A percentile compares a stretch with the other conserved stretches of the same genome.
Evolutionary conservation across 2,329 filamentous ascomycete species (phyloP).

Genomic region (Talaromyces sp.): DNA sequence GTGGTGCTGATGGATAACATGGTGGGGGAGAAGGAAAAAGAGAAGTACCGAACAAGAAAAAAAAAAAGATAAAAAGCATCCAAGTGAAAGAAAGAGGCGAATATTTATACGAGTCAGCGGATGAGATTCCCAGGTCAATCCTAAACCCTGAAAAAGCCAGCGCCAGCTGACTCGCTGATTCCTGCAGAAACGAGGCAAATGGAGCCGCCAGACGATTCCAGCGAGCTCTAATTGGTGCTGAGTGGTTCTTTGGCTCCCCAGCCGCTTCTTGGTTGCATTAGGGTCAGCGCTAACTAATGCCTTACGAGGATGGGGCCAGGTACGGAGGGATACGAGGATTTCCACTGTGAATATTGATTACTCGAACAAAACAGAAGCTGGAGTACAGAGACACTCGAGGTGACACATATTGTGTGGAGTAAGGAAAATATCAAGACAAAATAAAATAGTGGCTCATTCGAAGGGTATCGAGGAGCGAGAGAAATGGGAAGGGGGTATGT

Average conservation of each 20-base stretch:
- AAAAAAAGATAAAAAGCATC: constrained; percentile 4
- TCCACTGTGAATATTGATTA: constrained; percentile 8
- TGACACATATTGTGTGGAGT: constrained; percentile 12
- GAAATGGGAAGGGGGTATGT: constrained; percentile 28
- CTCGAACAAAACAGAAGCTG: constrained; percentile 4
- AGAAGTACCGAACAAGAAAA: neutral
- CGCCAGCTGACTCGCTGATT: neutral
- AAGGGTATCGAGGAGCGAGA: constrained; percentile 3
- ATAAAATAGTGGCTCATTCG: constrained; percentile 5
- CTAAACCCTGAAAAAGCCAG: too few relatives aligned
- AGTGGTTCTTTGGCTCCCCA: constrained; percentile 1
- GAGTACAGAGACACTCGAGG: constrained; percentile 10
- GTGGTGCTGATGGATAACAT: neutral
- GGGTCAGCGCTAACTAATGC: constrained; percentile 2
- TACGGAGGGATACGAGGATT: neutral
- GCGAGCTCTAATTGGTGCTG: constrained; percentile 7
- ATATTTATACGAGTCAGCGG: neutral
- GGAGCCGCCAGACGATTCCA: neutral
- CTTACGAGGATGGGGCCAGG: neutral
- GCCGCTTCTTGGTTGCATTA: constrained; percentile 1
- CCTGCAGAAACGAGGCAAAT: neutral
- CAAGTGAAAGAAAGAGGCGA: constrained; percentile 1
- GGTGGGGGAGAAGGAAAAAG: neutral
- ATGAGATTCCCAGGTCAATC: too few relatives aligned
- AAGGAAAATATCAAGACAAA: constrained; percentile 5